These are phyloP conservation scores for Myxozyma neotropica DNA, from an alignment of 805 yeast species.

Conservation along the genomic window DNA sequence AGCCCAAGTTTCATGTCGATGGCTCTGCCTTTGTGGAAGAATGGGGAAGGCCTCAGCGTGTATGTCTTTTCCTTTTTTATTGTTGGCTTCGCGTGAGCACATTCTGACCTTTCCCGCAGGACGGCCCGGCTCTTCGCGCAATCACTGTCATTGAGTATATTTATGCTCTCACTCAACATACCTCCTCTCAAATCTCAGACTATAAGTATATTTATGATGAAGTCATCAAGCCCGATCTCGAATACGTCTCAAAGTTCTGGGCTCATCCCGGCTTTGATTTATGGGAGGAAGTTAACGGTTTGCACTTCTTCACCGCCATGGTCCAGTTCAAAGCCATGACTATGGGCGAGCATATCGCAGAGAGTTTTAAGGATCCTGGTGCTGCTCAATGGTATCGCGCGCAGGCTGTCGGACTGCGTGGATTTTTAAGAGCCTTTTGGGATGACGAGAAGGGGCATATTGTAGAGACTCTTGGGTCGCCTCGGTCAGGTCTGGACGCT, in stretches of 20 bases:
- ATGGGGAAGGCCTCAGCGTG: conserved; percentile 95
- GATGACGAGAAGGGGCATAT: conserved; percentile 52
- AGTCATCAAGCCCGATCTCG: conserved; percentile 68
- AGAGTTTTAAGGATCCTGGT: conserved; percentile 38
- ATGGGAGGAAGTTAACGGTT: conserved; percentile 85
- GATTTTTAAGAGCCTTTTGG: conserved; percentile 30
- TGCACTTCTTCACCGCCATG: conserved; percentile 78
- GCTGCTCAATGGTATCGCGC: conserved; percentile 30
- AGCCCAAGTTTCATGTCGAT: conserved; percentile 80
- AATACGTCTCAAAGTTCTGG: conserved; percentile 68
- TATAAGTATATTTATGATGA: conserved; percentile 48
- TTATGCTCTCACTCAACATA: conserved; percentile 43
- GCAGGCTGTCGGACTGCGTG: conserved; percentile 24
- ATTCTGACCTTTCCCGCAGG: conserved; percentile 41
- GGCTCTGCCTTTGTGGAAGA: conserved; percentile 60
- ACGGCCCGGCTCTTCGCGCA: conserved; percentile 86
- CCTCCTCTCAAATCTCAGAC: conserved; percentile 41
- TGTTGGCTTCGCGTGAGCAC: not conserved
- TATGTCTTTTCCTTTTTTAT: not conserved
- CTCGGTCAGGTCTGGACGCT: conserved; percentile 74
- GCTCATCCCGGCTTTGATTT: conserved; percentile 70
- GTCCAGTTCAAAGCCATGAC: conserved; percentile 71
- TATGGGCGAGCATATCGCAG: conserved; percentile 52
- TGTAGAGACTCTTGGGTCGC: conserved; percentile 66
- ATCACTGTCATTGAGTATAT: conserved; percentile 64